Conservation (phyloP, 768 basidiomycete genomes). For the Boletus insuetus region DNA sequence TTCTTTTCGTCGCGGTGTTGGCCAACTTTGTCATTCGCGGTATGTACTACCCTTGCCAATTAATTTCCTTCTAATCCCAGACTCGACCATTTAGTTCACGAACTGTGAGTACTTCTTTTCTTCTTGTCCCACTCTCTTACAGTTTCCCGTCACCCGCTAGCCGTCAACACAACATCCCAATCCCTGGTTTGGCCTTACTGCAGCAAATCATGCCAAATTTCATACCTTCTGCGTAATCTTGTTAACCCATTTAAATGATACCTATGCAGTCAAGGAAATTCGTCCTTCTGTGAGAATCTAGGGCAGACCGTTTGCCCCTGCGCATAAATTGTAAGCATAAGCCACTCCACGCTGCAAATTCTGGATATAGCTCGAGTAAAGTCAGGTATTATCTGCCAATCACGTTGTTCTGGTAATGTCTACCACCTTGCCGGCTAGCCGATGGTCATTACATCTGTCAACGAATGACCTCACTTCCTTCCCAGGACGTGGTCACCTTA, state of each 20-base stretch:
- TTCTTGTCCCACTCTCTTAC: neutral
- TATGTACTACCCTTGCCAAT: conserved; percentile 35
- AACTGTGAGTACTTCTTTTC: conserved; percentile 45
- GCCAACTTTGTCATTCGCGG: conserved; percentile 87
- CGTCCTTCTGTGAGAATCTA: neutral
- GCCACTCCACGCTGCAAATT: neutral
- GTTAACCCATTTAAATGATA: neutral
- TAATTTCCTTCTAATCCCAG: conserved; percentile 3
- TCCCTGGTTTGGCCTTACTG: conserved; percentile 29
- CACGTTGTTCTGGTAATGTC: neutral
- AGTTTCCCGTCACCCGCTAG: conserved; percentile 7
- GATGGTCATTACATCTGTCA: neutral
- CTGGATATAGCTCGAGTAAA: neutral
- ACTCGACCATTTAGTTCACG: conserved; percentile 44
- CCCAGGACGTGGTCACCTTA: too few relatives aligned
- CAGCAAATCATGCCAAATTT: conserved; percentile 22
- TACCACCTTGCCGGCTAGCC: neutral
- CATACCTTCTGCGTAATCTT: conserved; percentile 11
- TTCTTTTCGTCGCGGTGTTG: conserved; percentile 85
- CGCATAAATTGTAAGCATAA: neutral
- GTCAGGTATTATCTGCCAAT: neutral
- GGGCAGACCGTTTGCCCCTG: too few relatives aligned
- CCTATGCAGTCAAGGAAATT: neutral
- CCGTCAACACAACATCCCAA: conserved; percentile 26
- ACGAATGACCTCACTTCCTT: neutral